Base-by-base conservation (phyloP, 1,139 yeast species). In the Lipomyces yarrowii region DNA sequence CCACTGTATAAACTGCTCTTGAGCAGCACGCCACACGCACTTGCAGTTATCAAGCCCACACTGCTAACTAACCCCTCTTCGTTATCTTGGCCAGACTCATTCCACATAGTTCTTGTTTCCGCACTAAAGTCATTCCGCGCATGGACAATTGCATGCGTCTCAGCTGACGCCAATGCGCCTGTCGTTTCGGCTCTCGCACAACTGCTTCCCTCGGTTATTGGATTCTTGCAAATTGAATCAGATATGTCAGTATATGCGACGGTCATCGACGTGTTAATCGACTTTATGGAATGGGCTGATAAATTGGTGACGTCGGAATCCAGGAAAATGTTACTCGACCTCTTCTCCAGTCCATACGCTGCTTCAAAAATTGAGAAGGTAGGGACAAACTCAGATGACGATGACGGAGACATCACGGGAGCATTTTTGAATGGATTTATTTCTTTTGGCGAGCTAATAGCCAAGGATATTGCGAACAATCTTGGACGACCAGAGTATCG, bases 211-310 rank as follows among this genome's bases (percentile, higher is more conserved):
- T 7, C 15, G 13, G 60, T 60, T 7, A 39, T 62, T 5, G 35
- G 51, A 5, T 67, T 57, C 37, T 37, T 67, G 10, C 39, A 57
- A 26, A 30, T 59, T 15, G 68, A 67, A 21, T 53, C 62, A 4
- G 66, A 65, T 26, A 68, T 57, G 2, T 35, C 23, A 26, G 57
- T 67, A 21, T 67, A 62, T 26, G 55, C 56, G 35, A 53, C 66
- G 2, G 66, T 60, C 21, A 5, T 62, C 4, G 69, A 65, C 30
- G 55, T 59, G 21, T 30, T 65, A 23, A 56, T 64, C 13, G 69
- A 67, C 33, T 57, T 56, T 35, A 67, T 65, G 68, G 69, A 67
- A 21, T 61, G 65, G 62, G 46, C 65, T 4, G 64, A 64, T 42
- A 65, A 61, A 37, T 52, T 67, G 18, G 33, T 65, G 8, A 57